Percentiles rank a stretch among this genome's conserved stretches.
Evolutionary conservation across 176 grass and related monocot species (phyloP).

Genomic region (Coix lacrymajobi): DNA sequence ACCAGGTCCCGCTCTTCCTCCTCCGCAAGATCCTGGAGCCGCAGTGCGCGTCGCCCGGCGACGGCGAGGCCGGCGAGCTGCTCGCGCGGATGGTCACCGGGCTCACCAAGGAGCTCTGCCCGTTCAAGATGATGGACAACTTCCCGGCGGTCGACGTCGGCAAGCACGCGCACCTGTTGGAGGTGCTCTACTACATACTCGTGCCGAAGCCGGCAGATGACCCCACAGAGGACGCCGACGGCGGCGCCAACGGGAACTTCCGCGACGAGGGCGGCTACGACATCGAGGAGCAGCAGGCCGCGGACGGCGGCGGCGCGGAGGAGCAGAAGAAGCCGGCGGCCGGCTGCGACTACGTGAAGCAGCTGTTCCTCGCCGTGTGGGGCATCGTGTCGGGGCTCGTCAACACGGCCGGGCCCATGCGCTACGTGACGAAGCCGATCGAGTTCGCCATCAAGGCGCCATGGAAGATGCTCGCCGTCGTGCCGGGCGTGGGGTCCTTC

Average conservation of each 20-base stretch:
- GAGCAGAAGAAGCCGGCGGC: neutral
- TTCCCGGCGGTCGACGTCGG: conserved; percentile 50
- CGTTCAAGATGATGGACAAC: conserved; percentile 59
- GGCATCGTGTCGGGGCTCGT: conserved; percentile 35
- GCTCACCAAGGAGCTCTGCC: conserved; percentile 61
- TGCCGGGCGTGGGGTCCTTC: conserved; percentile 54
- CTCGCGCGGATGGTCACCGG: conserved; percentile 65
- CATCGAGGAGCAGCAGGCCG: conserved; percentile 39
- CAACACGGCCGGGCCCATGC: conserved; percentile 35
- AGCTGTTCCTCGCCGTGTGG: conserved; percentile 47
- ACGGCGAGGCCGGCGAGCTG: conserved; percentile 23
- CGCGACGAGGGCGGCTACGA: conserved; percentile 37
- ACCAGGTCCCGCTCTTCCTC: conserved; percentile 75
- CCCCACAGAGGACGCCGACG: neutral
- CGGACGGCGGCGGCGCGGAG: neutral
- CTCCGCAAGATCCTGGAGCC: conserved; percentile 58
- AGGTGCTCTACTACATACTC: conserved; percentile 67
- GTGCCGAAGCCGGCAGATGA: conserved; percentile 42
- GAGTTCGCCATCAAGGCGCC: conserved; percentile 61
- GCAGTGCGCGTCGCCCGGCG: conserved; percentile 26
- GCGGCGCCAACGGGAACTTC: neutral
- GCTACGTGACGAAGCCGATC: conserved; percentile 46
- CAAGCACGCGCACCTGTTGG: conserved; percentile 61
- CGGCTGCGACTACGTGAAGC: conserved; percentile 36
- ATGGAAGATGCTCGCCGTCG: conserved; percentile 71